phyloP scores from a whole-genome alignment of 306 rosid genomes.

The Parietaria judaica region DNA sequence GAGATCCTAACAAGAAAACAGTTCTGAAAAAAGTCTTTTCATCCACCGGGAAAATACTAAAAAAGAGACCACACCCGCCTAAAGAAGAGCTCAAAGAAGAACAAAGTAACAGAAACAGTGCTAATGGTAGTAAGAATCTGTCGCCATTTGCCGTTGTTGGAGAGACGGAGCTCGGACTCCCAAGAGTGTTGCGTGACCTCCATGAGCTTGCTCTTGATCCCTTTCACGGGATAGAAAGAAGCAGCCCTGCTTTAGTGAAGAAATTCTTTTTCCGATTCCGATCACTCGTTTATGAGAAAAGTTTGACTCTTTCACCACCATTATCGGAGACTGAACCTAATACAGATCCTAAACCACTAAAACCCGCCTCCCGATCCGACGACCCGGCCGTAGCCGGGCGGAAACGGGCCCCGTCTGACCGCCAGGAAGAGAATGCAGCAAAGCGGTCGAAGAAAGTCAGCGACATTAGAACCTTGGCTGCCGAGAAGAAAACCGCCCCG shows the following conservation, averaged over 20 bases:
- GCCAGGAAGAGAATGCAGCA: conserved; percentile 85
- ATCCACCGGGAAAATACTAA: conserved; percentile 23
- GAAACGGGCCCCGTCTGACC: conserved; percentile 79
- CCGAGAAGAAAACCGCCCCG: conserved; percentile 49
- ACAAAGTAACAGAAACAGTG: conserved; percentile 28
- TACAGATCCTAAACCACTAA: conserved; percentile 47
- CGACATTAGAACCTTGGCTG: conserved; percentile 52
- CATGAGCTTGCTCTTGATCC: conserved; percentile 86
- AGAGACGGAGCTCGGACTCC: conserved; percentile 37
- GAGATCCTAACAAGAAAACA: conserved; percentile 30
- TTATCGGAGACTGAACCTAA: conserved; percentile 40
- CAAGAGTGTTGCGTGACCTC: conserved; percentile 60
- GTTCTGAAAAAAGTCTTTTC: conserved; percentile 31
- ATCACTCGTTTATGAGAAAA: conserved; percentile 77
- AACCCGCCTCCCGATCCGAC: conserved; percentile 52
- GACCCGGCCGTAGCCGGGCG: conserved; percentile 76
- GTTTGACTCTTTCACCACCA: conserved; percentile 52
- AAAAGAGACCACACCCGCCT: conserved; percentile 24
- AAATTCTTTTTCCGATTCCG: conserved; percentile 73
- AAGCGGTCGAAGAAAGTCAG: conserved; percentile 73
- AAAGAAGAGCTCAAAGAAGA: conserved; percentile 37
- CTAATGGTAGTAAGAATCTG: conserved; percentile 19
- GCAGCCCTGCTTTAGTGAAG: conserved; percentile 37
- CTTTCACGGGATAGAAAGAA: conserved; percentile 54
- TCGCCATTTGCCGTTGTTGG: conserved; percentile 19